phyloP scores from a whole-genome alignment of 2,329 filamentous ascomycete genomes.

The Scedosporium minutisporum region DNA sequence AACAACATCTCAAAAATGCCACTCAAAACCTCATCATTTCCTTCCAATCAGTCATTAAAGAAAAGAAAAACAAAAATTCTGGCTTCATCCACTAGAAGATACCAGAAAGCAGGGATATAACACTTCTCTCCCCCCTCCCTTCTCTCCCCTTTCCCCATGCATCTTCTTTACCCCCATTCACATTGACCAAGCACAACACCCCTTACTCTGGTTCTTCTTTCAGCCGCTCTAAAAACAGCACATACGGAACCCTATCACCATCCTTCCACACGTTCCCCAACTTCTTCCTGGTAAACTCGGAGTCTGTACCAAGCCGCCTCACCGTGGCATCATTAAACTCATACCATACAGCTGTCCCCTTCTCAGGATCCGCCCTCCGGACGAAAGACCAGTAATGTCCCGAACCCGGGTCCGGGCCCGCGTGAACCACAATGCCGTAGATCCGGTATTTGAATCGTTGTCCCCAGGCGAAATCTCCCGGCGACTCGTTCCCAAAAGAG shows the following conservation, averaged over 20 bases:
- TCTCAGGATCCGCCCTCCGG: slow-evolving; percentile 36
- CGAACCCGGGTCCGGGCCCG: slow-evolving; percentile 50
- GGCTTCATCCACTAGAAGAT: too few species aligned
- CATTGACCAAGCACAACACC: too few species aligned
- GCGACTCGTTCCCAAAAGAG: slow-evolving; percentile 10
- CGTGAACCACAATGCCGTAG: slow-evolving; percentile 75
- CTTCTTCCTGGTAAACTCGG: slow-evolving; percentile 27
- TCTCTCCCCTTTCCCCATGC: too few species aligned
- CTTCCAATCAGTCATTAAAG: too few species aligned
- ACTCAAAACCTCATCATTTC: too few species aligned
- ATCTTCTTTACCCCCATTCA: too few species aligned
- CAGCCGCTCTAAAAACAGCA: slow-evolving; percentile 36
- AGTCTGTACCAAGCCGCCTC: slow-evolving; percentile 30
- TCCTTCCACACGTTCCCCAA: neutral
- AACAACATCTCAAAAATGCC: too few species aligned
- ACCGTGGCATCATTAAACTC: slow-evolving; percentile 37
- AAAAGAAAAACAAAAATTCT: too few species aligned
- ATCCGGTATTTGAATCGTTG: slow-evolving; percentile 69
- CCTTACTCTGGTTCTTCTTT: slow-evolving; percentile 4
- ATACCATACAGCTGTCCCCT: slow-evolving; percentile 29
- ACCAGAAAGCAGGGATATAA: too few species aligned
- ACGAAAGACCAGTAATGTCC: slow-evolving; percentile 76
- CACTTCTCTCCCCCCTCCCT: too few species aligned
- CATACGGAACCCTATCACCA: slow-evolving; percentile 31
- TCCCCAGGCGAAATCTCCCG: slow-evolving; percentile 27